phyloP scores from a whole-genome alignment of 768 basidiomycete species.

The Rhodosporidiobolus sp. region DNA sequence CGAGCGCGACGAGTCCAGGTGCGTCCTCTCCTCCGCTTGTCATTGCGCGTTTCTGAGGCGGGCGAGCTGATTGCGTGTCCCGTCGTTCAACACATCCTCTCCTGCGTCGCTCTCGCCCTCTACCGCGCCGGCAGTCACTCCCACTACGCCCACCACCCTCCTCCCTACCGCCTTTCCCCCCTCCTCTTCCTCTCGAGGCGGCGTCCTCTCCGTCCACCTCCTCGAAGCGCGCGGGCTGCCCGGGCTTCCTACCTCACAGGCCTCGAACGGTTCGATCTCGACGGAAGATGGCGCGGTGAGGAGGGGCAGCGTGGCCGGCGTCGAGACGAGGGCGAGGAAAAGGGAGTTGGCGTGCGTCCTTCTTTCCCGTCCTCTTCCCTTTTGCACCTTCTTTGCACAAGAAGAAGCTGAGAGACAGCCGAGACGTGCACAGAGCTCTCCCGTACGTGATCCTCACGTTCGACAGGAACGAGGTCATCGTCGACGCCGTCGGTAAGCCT shows the following conservation, averaged over 20 bases:
- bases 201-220: conserved; percentile 84
- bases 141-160: too few relatives aligned
- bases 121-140: too few relatives aligned
- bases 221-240: conserved; percentile 73
- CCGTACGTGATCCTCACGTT: conserved; percentile 73
- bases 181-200: conserved; percentile 51
- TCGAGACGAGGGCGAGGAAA: conserved; percentile 85
- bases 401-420: background rate
- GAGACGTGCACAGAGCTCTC: background rate
- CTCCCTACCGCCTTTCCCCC: conserved; percentile 8
- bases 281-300: conserved; percentile 62
- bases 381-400: too few relatives aligned
- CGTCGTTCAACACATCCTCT: too few relatives aligned
- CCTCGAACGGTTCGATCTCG: conserved; percentile 71
- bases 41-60: too few relatives aligned
- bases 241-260: conserved; percentile 68
- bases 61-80: too few relatives aligned
- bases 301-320: conserved; percentile 57
- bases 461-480: conserved; percentile 80
- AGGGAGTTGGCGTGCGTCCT: conserved; percentile 83
- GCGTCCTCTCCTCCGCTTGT: too few relatives aligned
- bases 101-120: too few relatives aligned
- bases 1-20: too few relatives aligned
- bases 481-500: conserved; percentile 72
- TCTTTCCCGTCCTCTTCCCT: background rate